Evolutionary conservation across 805 yeast species (phyloP), one percentile per base, ranked within the genome.

Genomic region (Saccharomycopsis fermentans): DNA sequence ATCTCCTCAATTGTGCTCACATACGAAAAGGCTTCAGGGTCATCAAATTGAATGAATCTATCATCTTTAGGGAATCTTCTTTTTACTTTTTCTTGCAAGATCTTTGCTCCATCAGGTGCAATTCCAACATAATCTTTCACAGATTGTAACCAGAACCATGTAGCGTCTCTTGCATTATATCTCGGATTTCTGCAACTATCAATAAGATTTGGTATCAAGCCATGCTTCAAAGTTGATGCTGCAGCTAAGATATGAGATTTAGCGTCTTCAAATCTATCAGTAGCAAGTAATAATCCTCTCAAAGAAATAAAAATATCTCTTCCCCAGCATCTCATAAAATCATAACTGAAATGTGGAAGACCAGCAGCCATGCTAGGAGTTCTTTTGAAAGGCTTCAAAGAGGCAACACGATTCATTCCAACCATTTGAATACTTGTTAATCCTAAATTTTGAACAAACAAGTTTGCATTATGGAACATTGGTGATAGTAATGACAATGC

Each of bases 281-380:
- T 80, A 0, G 87, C 84, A 26, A 90, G 73, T 58, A 90, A 72
- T 54, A 92, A 75, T 0, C 99, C 99, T 61, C 96, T 76, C 50
- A 87, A 77, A 0, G 97, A 80, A 52, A 92, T 86, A 69, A 94
- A 94, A 0, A 90, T 96, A 71, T 92, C 99, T 68, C 99, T 80
- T 24, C 99, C 99, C 99, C 99, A 92, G 69, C 97, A 90, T 70
- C 99, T 79, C 96, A 92, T 90, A 70, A 87, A 91, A 63, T 86
- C 90, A 59, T 79, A 80, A 68, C 94, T 84, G 73, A 92, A 92
- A 71, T 90, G 97, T 1, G 99, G 99, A 61, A 92, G 77, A 1
- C 98, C 99, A 1, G 99, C 99, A 16, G 98, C 96, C 81, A 92
- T 76, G 48, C 88, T 81, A 1, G 96, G 87, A 16, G 83, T 79